Base-by-base conservation (phyloP, 805 yeast species). In the Vanderwaltozyma yarrowii region DNA sequence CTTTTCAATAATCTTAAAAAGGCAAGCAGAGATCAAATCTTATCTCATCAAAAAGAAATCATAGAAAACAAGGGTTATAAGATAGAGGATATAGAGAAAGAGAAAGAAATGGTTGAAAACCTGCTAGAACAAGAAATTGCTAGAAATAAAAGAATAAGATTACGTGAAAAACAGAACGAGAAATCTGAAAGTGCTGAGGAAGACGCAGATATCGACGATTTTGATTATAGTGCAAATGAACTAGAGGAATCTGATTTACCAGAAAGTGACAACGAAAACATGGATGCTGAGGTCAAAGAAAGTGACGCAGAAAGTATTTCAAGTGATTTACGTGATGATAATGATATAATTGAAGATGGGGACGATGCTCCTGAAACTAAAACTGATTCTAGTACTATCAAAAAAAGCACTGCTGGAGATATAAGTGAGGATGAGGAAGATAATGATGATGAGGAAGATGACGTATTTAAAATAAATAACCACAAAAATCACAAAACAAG, bases 111-210 rank as follows among this genome's bases (percentile, higher is more conserved):
- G 11, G 53, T 50, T 1, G 60, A 53, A 25, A 45, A 51, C 30
- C 50, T 59, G 43, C 58, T 75, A 45, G 73, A 73, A 45, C 63
- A 71, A 40, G 78, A 73, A 49, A 66, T 72, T 43, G 68, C 67
- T 40, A 64, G 78, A 45, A 71, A 62, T 13, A 54, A 65, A 36
- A 62, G 63, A 15, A 64, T 73, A 23, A 63, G 74, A 32, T 63
- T 61, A 44, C 56, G 61, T 39, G 74, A 70, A 43, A 51, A 68
- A 54, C 51, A 46, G 19, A 43, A 37, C 16, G 55, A 52, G 14
- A 31, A 62, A 44, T 50, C 66, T 61, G 37, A 43, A n/a, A n/a
- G 15, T 20, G 30, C 35, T 13, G 23, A 29, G 8, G 36, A 29
- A 7, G 40, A 36, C 20, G 34, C 34, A 14, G 38, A 13, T 2